Evolutionary conservation across 2,329 filamentous ascomycete genomes (phyloP).

Genomic region (Fusarium sublunatum): DNA sequence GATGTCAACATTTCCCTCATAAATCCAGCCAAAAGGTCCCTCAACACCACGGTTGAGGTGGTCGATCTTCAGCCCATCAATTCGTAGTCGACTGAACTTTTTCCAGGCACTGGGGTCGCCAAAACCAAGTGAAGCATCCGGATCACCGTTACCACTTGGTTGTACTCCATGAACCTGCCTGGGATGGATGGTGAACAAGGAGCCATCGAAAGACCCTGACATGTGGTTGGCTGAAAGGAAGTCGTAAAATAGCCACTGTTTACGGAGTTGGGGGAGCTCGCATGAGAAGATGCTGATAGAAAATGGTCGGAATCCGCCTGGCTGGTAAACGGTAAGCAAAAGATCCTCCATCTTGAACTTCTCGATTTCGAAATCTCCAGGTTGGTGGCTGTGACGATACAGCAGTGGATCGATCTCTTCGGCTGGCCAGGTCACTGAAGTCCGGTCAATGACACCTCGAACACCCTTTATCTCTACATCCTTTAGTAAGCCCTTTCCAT

Average conservation of each 20-base stretch:
- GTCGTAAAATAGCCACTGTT: constrained; percentile 98
- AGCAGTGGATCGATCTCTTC: constrained; percentile 82
- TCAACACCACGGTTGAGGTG: constrained; percentile 94
- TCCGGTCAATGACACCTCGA: constrained; percentile 90
- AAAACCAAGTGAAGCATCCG: constrained; percentile 64
- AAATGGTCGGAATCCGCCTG: constrained; percentile 90
- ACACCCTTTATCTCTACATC: constrained; percentile 96
- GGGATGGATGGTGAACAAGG: constrained; percentile 96
- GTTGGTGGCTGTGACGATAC: constrained; percentile 86
- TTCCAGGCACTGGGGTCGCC: constrained; percentile 84
- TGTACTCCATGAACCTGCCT: constrained; percentile 86
- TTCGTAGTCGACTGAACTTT: constrained; percentile 91
- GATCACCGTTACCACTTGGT: constrained; percentile 62
- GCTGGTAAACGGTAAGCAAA: constrained; percentile 90
- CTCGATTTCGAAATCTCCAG: constrained; percentile 97
- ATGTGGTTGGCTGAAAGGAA: constrained; percentile 95
- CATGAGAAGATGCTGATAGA: constrained; percentile 96
- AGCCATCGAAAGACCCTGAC: constrained; percentile 94
- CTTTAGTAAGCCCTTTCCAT: constrained; percentile 88
- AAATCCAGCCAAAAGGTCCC: constrained; percentile 97
- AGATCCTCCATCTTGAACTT: constrained; percentile 96
- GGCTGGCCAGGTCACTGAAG: constrained; percentile 75
- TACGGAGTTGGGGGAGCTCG: constrained; percentile 89
- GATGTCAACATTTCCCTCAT: constrained; percentile 96
- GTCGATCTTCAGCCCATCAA: constrained; percentile 94